These are phyloP conservation scores for Podosphaera fusca DNA, from an alignment of 2,329 filamentous ascomycete genomes.

Conservation along the genomic window DNA sequence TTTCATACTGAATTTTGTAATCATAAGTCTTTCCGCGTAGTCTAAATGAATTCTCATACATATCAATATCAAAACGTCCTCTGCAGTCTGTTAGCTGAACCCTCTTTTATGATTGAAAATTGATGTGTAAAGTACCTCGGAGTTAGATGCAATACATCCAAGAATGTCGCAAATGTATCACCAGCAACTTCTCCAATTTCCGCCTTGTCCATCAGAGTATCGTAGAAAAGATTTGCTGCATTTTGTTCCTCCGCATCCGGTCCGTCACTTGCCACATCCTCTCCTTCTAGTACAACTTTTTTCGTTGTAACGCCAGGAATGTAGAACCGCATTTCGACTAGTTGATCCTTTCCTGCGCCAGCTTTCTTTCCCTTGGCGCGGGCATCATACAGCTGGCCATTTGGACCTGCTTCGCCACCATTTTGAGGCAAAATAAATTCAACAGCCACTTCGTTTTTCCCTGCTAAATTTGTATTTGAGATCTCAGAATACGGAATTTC, in stretches of 20 bases:
- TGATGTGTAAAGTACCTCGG: constrained; percentile 37
- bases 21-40: constrained; percentile 97
- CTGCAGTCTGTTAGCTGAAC: constrained; percentile 23
- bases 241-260: constrained; percentile 55
- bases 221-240: constrained; percentile 91
- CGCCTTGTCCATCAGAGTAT: constrained; percentile 92
- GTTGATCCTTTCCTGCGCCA: constrained; percentile 68
- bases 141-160: constrained; percentile 90
- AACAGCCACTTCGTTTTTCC: constrained; percentile 91
- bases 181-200: constrained; percentile 98
- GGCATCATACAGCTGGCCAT: constrained; percentile 51
- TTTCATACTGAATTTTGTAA: constrained; percentile 98
- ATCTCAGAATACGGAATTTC: constrained; percentile 95
- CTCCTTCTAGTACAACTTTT: constrained; percentile 37
- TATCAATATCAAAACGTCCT: constrained; percentile 98
- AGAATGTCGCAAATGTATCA: constrained; percentile 90
- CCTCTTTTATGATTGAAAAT: background rate
- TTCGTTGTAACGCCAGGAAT: constrained; percentile 77
- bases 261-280: constrained; percentile 41
- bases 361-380: constrained; percentile 67
- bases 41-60: constrained; percentile 95
- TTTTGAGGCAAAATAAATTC: constrained; percentile 67
- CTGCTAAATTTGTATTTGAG: constrained; percentile 89
- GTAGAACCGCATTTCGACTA: constrained; percentile 98
- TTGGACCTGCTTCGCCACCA: constrained; percentile 47